Percentiles rank a stretch among this genome's conserved stretches.
Conservation (phyloP, 129 eudicot genomes). For the Ambrosia artemisiifolia region DNA sequence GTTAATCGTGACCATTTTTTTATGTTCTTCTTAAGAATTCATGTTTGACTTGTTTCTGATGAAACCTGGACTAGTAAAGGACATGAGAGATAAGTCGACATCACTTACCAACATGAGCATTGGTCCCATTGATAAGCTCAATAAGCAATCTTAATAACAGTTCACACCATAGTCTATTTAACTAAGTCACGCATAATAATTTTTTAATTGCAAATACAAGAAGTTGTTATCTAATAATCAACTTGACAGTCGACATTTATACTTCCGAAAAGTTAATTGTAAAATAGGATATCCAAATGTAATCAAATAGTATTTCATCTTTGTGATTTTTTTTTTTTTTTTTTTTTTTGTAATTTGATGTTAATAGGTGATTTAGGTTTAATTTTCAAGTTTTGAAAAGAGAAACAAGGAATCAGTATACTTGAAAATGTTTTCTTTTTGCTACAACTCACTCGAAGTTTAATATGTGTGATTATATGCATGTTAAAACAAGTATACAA, state of each 20-base stretch:
- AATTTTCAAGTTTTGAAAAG: too few species aligned
- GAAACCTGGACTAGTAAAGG: neutral
- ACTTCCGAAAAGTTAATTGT: neutral
- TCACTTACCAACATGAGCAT: constrained; percentile 1
- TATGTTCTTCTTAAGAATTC: neutral
- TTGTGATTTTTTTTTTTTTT: too few species aligned
- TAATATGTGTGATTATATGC: too few species aligned
- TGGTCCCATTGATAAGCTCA: neutral
- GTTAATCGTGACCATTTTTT: constrained; percentile 4
- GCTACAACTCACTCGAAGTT: too few species aligned
- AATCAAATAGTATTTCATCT: neutral
- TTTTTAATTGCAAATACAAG: too few species aligned
- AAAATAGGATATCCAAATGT: neutral
- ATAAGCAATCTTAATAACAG: neutral
- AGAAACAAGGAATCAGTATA: too few species aligned
- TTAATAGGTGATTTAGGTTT: too few species aligned
- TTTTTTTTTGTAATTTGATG: too few species aligned
- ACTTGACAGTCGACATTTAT: neutral
- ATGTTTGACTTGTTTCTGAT: constrained; percentile 10
- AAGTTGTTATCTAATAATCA: neutral
- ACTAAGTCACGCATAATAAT: too few species aligned
- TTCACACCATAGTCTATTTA: too few species aligned
- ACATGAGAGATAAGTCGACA: neutral
- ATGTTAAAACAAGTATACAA: too few species aligned
- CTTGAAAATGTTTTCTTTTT: too few species aligned